Evolutionary conservation across 345 rosid species (phyloP), one percentile per base, ranked within the genome.

Genomic region (Raphanus raphanistrum): DNA sequence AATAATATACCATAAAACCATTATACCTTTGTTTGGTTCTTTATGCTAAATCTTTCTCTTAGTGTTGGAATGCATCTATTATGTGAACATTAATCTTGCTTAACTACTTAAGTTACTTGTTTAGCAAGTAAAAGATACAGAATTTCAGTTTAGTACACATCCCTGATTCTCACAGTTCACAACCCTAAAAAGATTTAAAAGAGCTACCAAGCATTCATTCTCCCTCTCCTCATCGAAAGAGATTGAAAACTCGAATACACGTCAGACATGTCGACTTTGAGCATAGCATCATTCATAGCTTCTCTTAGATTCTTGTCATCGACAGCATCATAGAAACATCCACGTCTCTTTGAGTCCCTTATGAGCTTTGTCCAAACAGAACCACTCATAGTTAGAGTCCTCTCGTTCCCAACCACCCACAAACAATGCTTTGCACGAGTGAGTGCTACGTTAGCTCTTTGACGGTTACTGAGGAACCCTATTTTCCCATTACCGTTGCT

Each of bases 381-480:
- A 17, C 64, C 70, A 17, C 88, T 82, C 1, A 50, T 63, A 0
- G 38, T 7, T 0, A 85, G 28, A 31, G 86, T 85, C 16, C 66
- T 63, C 81, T 16, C 80, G 50, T 80, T 86, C 26, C 88, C 90
- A 52, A 83, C 5, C 55, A 86, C 83, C 88, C 88, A 84, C 4
- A 83, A 83, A 63, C 85, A 82, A 25, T 63, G 82, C 81, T 84
- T 84, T 63, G 87, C 84, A 8, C 87, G 78, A 31, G 85, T 84
- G 21, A 84, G 68, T 11, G 83, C 80, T 6, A 84, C 84, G 16
- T 84, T 84, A 0, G 81, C 76, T 45, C 84, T 78, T 52, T 75
- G 84, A 31, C 2, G 58, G 64, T 79, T 81, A 27, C 55, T 31
- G 9, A 84, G 75, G 74, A 84, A 86, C 17, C 89, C 89, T 2